Evolutionary conservation across 345 rosid genomes (phyloP), one percentile per base, ranked within the genome.

Genomic region (Adansonia digitata): DNA sequence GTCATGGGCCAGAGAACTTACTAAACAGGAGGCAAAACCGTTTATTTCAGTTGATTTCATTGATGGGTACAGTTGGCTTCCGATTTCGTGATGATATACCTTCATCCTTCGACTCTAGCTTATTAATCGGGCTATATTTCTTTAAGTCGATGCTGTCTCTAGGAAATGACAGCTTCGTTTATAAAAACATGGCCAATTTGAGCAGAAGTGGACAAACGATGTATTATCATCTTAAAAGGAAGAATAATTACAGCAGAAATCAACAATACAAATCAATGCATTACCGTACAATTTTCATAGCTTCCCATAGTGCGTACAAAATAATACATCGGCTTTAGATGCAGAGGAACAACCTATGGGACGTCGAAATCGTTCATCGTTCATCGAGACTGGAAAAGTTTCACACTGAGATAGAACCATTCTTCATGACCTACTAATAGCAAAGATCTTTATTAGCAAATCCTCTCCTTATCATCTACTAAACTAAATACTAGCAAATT

Each of bases 1-100:
- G 9, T 77, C 98, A 1, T 94, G 98, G 98, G 88, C 93, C 0
- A 94, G 95, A 80, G 98, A 92, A 80, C 94, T 94, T 72, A 89
- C 87, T 1, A 88, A 87, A 51, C 83, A 86, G 56, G 95, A 92
- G 85, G 98, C 98, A 10, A 89, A 90, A 64, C 97, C 98, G 57
- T 94, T 94, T 75, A 63, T 93, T 20, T 85, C 98, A 45, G 90
- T 94, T 69, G 63, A 82, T 86, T 94, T 83, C 82, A 87, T 94
- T 73, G 97, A 92, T 74, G 98, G 98, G 12, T 85, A 86, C 46
- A 94, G 88, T 79, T 94, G 98, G 98, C 13, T 10, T 53, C 5
- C 62, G 69, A 5, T 6, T 67, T 61, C n/a, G 42, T 42, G 43
- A 70, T 34, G 45, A 9, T 39, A 9, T 39, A 12, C 5, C 27